Evolutionary conservation across 768 basidiomycete species (phyloP).

Genomic region (Exidia glandulosa): DNA sequence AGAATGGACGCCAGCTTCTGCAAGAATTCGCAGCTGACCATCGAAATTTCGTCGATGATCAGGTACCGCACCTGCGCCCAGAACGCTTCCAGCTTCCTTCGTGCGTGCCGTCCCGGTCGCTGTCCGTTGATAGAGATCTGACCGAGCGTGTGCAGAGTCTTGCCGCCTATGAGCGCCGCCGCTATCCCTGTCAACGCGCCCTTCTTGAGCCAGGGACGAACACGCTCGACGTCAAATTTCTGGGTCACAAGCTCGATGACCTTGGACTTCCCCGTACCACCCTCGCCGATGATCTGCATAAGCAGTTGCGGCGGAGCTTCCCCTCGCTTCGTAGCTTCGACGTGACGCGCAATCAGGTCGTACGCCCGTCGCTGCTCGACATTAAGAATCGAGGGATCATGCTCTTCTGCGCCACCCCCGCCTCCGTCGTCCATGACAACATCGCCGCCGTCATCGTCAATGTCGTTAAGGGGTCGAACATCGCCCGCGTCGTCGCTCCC

Average conservation of each 20-base stretch:
- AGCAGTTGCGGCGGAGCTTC: slow-evolving; percentile 17
- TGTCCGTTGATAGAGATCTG: neutral
- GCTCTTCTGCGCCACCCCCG: neutral
- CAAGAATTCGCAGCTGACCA: slow-evolving; percentile 21
- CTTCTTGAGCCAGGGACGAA: slow-evolving; percentile 17
- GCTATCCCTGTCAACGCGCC: slow-evolving; percentile 31
- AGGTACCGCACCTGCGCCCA: slow-evolving; percentile 10
- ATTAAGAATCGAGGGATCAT: slow-evolving; percentile 12
- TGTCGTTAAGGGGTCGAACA: neutral
- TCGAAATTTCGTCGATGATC: slow-evolving; percentile 32
- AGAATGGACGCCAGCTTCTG: slow-evolving; percentile 12
- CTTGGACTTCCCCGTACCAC: slow-evolving; percentile 34
- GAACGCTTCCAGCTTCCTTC: neutral
- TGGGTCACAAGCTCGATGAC: slow-evolving; percentile 28
- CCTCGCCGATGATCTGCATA: slow-evolving; percentile 31
- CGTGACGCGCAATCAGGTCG: slow-evolving; percentile 24
- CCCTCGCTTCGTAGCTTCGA: slow-evolving; percentile 13
- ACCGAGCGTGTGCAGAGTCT: neutral
- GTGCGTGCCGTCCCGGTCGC: neutral
- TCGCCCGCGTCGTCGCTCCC: neutral
- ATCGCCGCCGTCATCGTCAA: neutral
- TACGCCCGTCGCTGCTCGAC: slow-evolving; percentile 27
- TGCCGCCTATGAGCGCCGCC: slow-evolving; percentile 27
- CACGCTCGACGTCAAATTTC: slow-evolving; percentile 15
- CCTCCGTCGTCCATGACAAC: neutral